A percentile compares a stretch with the other conserved stretches of the same genome.
Evolutionary conservation across 2,329 filamentous ascomycete species (phyloP).

Genomic region (Alternaria metachromatica): DNA sequence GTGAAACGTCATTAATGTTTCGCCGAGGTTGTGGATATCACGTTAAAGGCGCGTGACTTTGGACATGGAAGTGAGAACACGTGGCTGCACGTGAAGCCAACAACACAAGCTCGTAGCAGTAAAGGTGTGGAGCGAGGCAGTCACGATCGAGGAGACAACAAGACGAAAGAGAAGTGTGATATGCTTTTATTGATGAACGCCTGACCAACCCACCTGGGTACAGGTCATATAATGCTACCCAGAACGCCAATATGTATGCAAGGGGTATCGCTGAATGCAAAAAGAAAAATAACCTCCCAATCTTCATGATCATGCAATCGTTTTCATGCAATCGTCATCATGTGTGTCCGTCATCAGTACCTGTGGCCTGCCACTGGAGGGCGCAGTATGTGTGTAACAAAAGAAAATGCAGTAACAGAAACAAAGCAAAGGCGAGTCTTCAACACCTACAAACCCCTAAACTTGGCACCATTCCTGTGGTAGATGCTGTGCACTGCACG

Average conservation of each 20-base stretch:
- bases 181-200: not conserved
- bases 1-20: too few relatives aligned
- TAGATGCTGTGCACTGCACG: conserved; percentile 8
- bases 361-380: conserved; percentile 14
- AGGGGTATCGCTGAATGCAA: conserved; percentile 19
- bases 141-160: too few relatives aligned
- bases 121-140: not conserved
- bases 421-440: not conserved
- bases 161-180: too few relatives aligned
- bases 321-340: not conserved
- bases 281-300: not conserved
- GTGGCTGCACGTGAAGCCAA: not conserved
- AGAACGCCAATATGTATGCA: conserved; percentile 22
- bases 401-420: not conserved
- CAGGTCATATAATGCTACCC: not conserved
- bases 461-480: conserved; percentile 32
- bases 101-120: not conserved
- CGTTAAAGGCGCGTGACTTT: not conserved
- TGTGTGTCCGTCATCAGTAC: not conserved
- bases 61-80: not conserved
- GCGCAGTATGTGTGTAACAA: not conserved
- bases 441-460: conserved; percentile 22
- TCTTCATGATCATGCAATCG: not conserved
- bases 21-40: not conserved
- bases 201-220: not conserved